These are phyloP conservation scores for Sugiyamaella chiloensis DNA, from an alignment of 805 yeast species.

Conservation along the genomic window DNA sequence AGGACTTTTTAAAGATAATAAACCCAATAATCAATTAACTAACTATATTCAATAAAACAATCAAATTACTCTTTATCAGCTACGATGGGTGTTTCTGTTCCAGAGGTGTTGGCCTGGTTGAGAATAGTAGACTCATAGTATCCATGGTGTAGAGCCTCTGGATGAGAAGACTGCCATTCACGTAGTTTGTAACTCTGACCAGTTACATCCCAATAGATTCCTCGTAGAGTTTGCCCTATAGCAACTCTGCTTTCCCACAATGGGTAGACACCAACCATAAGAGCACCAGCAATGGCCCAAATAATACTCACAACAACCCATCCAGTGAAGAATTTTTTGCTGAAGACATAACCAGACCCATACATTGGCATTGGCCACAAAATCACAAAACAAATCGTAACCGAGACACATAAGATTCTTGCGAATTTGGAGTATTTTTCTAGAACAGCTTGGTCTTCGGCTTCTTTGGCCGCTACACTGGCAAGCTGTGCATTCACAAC, in stretches of 20 bases:
- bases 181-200: constrained; percentile 72
- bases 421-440: constrained; percentile 60
- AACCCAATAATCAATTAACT: not conserved
- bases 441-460: constrained; percentile 53
- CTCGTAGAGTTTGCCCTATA: constrained; percentile 61
- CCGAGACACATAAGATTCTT: constrained; percentile 53
- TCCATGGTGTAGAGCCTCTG: constrained; percentile 59
- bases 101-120: too few species aligned
- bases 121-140: not conserved
- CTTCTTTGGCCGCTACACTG: constrained; percentile 41
- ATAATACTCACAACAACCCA: constrained; percentile 82
- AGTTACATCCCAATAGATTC: constrained; percentile 79
- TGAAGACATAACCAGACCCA: constrained; percentile 73
- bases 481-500: constrained; percentile 38
- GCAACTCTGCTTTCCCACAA: constrained; percentile 70
- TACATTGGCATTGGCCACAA: constrained; percentile 96
- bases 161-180: constrained; percentile 72
- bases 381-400: constrained; percentile 62
- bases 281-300: constrained; percentile 59
- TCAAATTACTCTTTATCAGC: not conserved
- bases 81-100: not conserved
- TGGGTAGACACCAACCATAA: constrained; percentile 65
- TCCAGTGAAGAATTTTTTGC: constrained; percentile 76
- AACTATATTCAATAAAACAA: not conserved
- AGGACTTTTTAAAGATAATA: not conserved